These are phyloP conservation scores for Viridothelium virens DNA, from an alignment of 495 filamentous ascomycete species.

Conservation along the genomic window DNA sequence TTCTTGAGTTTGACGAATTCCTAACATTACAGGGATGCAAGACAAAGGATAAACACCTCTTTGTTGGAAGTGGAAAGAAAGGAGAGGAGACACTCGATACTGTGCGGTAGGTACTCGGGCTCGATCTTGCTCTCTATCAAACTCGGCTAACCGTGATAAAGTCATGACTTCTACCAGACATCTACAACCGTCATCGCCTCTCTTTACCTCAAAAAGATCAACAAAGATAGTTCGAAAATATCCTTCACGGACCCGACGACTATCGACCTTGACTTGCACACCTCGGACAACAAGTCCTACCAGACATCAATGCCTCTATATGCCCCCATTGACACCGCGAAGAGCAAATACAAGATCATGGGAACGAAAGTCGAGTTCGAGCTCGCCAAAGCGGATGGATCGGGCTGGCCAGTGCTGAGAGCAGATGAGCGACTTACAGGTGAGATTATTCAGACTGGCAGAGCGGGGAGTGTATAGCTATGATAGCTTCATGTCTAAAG, in stretches of 20 bases:
- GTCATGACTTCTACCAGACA: constrained; percentile 95
- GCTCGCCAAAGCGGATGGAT: constrained; percentile 72
- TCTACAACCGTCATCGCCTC: constrained; percentile 75
- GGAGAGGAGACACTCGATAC: constrained; percentile 55
- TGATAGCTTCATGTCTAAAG: not conserved
- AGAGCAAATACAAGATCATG: constrained; percentile 73
- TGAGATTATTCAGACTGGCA: constrained; percentile 74
- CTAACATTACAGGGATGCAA: constrained; percentile 88
- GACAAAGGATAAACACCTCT: constrained; percentile 73
- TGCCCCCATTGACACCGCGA: constrained; percentile 61
- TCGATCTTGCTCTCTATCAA: not conserved
- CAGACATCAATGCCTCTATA: constrained; percentile 66
- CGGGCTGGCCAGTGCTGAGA: constrained; percentile 81
- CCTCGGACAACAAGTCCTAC: constrained; percentile 78
- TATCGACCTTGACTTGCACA: constrained; percentile 70
- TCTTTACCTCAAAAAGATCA: constrained; percentile 94
- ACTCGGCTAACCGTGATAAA: constrained; percentile 26
- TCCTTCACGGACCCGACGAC: constrained; percentile 49
- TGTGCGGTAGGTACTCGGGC: constrained; percentile 51
- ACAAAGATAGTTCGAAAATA: constrained; percentile 65
- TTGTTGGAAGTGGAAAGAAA: constrained; percentile 62
- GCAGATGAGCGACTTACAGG: constrained; percentile 72
- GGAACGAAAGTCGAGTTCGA: constrained; percentile 93
- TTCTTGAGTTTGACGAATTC: constrained; percentile 96
- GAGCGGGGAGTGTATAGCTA: constrained; percentile 57